Percentiles rank a stretch among this genome's conserved stretches.
phyloP scores from a whole-genome alignment of 257 asterid genomes.

The Solanum chilense region DNA sequence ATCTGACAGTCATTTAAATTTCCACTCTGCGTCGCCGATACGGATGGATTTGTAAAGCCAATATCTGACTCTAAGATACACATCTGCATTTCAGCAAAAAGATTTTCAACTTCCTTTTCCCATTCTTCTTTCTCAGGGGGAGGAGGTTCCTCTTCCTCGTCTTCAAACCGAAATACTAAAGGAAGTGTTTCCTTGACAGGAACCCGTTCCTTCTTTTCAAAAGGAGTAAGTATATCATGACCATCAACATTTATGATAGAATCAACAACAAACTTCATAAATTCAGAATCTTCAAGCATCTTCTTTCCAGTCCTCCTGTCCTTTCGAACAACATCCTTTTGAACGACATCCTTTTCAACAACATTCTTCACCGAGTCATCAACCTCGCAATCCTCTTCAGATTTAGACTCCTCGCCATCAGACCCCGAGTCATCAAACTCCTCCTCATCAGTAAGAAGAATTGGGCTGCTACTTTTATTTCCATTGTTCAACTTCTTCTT shows the following conservation, averaged over 20 bases:
- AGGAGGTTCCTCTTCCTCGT: conserved; percentile 20
- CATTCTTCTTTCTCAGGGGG: conserved; percentile 24
- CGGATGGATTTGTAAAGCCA: conserved; percentile 4
- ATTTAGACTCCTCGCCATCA: background rate
- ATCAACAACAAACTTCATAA: conserved; percentile 12
- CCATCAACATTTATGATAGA: conserved; percentile 13
- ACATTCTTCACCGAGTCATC: background rate
- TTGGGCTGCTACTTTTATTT: background rate
- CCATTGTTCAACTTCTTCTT: background rate
- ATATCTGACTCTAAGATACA: conserved; percentile 15
- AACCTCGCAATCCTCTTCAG: background rate
- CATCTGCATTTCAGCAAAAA: conserved; percentile 38
- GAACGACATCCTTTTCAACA: background rate
- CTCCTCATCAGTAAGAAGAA: background rate
- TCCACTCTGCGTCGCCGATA: background rate
- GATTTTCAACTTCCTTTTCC: conserved; percentile 35
- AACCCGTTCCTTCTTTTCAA: conserved; percentile 1
- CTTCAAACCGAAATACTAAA: conserved; percentile 44
- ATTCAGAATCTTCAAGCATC: background rate
- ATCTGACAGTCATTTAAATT: conserved; percentile 12
- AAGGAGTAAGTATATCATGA: conserved; percentile 1
- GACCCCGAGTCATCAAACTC: background rate
- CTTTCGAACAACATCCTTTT: background rate
- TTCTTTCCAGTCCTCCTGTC: background rate
- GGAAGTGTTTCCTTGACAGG: conserved; percentile 14